Base-by-base conservation (phyloP, 306 rosid genomes). In the Cicer pinnatifidum region DNA sequence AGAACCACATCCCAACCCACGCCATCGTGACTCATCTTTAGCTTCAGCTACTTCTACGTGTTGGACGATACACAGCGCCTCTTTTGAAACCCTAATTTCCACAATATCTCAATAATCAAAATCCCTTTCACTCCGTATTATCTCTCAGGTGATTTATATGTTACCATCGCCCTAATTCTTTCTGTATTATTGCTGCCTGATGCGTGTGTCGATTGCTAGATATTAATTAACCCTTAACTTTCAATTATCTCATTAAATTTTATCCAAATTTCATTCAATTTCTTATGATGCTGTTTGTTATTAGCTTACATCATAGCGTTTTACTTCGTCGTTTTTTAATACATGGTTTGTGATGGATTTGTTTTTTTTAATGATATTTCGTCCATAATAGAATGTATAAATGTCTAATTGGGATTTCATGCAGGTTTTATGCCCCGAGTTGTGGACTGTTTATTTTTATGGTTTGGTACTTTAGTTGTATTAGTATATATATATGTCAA, bases 1-100 rank as follows among this genome's bases (percentile, higher is more conserved):
- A 28, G 67, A 35, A 60, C 45, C 67, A 33, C 67, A 60, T 35
- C 45, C 11, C 67, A 28, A 3, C 35, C 35, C 4, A 60, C 43
- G 67, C 45, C 8, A 33, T 60, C 19, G 19, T 0, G 40, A 11
- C 43, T 60, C 67, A 60, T 60, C 67, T 63, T 39, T 63, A 63
- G 8, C 69, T 63, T 40, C 48, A 13, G 35, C 35, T 63, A 2
- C 67, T 46, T 3, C 35, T 28, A 28, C 35, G 35, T 28, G 35
- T 28, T 6, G 20, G 9, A 16, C 37, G 8, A 50, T 16, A 15
- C 8, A 58, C 65, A 33, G 41, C 41, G 43, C 65, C 41, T 58
- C 65, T 58, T 58, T 40, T 8, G 13, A 39, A 65, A 65, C 53
- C 70, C 70, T 65, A 65, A 65, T 43, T 65, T 65, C 39, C 70